Percentiles rank a stretch among this genome's conserved stretches.
Evolutionary conservation across 2,329 filamentous ascomycete genomes (phyloP).

Genomic region (Cordyceps militaris): DNA sequence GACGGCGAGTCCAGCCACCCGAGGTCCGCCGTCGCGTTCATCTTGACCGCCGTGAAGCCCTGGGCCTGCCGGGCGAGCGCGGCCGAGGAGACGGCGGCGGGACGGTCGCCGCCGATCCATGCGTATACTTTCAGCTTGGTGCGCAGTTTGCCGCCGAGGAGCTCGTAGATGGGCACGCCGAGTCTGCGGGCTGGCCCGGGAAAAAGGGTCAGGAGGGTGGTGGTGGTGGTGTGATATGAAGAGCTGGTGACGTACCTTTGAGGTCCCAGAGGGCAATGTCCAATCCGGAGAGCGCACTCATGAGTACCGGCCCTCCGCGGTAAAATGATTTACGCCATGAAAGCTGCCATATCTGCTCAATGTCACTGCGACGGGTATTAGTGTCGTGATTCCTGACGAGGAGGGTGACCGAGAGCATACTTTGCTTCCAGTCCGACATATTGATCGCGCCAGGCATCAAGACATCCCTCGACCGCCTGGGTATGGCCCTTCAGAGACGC

Average conservation of each 20-base stretch:
- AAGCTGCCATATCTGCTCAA: slow-evolving; percentile 75
- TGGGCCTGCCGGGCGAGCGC: slow-evolving; percentile 53
- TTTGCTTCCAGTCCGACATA: slow-evolving; percentile 64
- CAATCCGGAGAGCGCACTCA: slow-evolving; percentile 70
- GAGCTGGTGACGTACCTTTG: slow-evolving; percentile 38
- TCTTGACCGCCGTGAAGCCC: slow-evolving; percentile 63
- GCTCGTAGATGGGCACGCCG: slow-evolving; percentile 62
- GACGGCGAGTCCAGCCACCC: slow-evolving; percentile 69
- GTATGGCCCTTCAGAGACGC: slow-evolving; percentile 68
- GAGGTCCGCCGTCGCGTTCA: slow-evolving; percentile 72
- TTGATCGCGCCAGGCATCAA: slow-evolving; percentile 58
- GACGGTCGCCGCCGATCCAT: slow-evolving; percentile 72
- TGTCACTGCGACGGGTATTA: slow-evolving; percentile 44
- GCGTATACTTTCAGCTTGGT: slow-evolving; percentile 65
- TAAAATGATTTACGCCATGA: slow-evolving; percentile 68
- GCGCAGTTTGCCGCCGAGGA: slow-evolving; percentile 68
- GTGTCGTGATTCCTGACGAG: not conserved
- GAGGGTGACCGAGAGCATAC: slow-evolving; percentile 32
- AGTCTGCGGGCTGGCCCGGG: slow-evolving; percentile 34
- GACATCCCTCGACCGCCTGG: slow-evolving; percentile 64
- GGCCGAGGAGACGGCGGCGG: slow-evolving; percentile 55
- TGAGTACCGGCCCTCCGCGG: slow-evolving; percentile 70
- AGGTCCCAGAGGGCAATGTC: slow-evolving; percentile 78
- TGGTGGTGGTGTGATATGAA: too few relatives aligned
- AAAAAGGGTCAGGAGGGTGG: too few relatives aligned